These are phyloP conservation scores for Colletotrichum tropicale DNA, from an alignment of 2,329 filamentous ascomycete genomes.

Conservation along the genomic window DNA sequence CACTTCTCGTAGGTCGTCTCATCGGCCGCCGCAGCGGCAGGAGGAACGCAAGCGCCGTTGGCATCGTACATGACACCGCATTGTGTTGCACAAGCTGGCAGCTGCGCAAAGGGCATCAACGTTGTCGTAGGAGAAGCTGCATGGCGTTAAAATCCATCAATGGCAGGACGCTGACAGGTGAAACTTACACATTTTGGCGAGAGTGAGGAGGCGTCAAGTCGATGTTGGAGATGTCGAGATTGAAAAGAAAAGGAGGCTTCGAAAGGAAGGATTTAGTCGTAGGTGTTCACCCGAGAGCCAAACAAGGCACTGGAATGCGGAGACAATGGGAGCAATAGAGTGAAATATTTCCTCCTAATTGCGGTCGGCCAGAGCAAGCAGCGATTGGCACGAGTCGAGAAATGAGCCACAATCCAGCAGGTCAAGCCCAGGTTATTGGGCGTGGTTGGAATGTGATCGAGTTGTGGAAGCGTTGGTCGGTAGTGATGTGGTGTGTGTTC, in stretches of 20 bases:
- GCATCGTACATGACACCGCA: slow-evolving; percentile 72
- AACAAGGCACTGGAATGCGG: slow-evolving; percentile 15
- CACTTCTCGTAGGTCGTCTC: slow-evolving; percentile 66
- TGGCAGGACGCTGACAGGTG: not conserved
- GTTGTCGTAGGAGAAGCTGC: slow-evolving; percentile 43
- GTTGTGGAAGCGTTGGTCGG: not conserved
- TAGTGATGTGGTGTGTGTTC: not conserved
- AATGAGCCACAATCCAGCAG: slow-evolving; percentile 13
- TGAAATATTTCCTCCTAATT: slow-evolving; percentile 6
- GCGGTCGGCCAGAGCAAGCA: not conserved
- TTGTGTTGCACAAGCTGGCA: slow-evolving; percentile 65
- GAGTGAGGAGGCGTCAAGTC: not conserved
- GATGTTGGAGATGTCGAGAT: not conserved
- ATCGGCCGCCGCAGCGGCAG: slow-evolving; percentile 50
- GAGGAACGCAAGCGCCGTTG: slow-evolving; percentile 73
- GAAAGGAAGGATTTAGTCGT: not conserved
- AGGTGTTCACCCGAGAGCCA: not conserved
- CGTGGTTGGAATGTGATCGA: not conserved
- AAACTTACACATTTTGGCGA: slow-evolving; percentile 19
- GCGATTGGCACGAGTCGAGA: not conserved
- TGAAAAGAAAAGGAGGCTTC: not conserved
- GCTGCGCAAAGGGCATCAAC: slow-evolving; percentile 59
- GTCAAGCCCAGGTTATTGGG: not conserved
- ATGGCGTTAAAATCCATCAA: not conserved
- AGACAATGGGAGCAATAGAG: not conserved